A percentile compares a stretch with the other conserved stretches of the same genome.
phyloP scores from a whole-genome alignment of 805 yeast species.

The Pichia sporocuriosa region DNA sequence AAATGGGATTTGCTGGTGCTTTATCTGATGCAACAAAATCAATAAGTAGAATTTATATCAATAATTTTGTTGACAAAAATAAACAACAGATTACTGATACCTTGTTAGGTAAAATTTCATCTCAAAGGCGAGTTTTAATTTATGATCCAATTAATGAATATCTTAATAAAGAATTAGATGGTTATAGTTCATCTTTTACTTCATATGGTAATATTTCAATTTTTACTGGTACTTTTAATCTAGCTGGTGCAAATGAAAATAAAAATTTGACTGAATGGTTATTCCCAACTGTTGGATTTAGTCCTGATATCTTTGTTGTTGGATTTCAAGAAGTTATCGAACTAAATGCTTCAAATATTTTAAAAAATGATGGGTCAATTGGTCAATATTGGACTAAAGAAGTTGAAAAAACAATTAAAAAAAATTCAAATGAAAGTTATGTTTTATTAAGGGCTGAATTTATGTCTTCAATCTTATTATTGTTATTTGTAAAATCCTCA shows the following conservation, averaged over 20 bases:
- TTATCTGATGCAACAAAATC: constrained; percentile 96
- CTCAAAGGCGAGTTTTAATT: constrained; percentile 62
- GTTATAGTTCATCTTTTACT: constrained; percentile 48
- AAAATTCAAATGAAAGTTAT: constrained; percentile 34
- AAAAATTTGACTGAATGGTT: constrained; percentile 72
- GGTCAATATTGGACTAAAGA: constrained; percentile 73
- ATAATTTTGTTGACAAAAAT: constrained; percentile 87
- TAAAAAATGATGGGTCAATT: constrained; percentile 76
- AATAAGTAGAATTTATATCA: constrained; percentile 89
- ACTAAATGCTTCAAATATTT: constrained; percentile 81
- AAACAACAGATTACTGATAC: constrained; percentile 88
- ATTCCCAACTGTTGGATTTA: constrained; percentile 55
- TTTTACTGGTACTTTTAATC: constrained; percentile 80
- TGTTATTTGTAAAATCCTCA: constrained; percentile 53
- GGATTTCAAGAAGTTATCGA: constrained; percentile 95
- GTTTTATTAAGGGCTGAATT: constrained; percentile 68
- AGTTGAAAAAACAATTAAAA: constrained; percentile 56
- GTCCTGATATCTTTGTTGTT: constrained; percentile 78
- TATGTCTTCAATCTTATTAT: constrained; percentile 60
- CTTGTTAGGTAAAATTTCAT: constrained; percentile 71
- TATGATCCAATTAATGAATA: constrained; percentile 87
- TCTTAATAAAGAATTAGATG: constrained; percentile 58
- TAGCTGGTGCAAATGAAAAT: constrained; percentile 61
- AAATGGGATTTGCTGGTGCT: constrained; percentile 95
- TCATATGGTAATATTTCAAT: constrained; percentile 52